These are phyloP conservation scores for Papilionanthe hybrid DNA, from an alignment of 116 monocot species.

Conservation along the genomic window DNA sequence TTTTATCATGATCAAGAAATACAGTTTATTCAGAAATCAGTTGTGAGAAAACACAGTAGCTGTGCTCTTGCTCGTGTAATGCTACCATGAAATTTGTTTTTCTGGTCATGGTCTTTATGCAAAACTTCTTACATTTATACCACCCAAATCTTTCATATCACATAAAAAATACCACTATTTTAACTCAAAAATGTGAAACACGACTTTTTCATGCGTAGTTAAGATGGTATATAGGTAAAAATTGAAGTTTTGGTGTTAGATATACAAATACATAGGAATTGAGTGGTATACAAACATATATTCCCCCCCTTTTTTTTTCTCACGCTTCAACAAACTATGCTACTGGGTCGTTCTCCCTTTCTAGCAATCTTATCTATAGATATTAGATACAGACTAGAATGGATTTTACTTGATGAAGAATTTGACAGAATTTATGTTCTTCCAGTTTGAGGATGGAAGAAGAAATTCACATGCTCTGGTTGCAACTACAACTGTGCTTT, in stretches of 20 bases:
- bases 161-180: too few species aligned
- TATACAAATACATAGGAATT: too few species aligned
- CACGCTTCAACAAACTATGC: not conserved
- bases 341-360: not conserved
- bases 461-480: constrained; percentile 8
- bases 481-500: constrained; percentile 11
- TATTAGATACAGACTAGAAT: not conserved
- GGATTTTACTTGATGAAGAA: not conserved
- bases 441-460: constrained; percentile 16
- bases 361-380: not conserved
- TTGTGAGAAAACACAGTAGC: not conserved
- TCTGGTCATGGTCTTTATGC: not conserved
- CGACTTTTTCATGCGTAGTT: too few species aligned
- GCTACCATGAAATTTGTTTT: not conserved
- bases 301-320: too few species aligned
- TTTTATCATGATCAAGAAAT: too few species aligned
- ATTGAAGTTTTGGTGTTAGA: too few species aligned
- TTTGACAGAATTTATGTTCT: not conserved
- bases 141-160: too few species aligned
- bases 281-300: too few species aligned
- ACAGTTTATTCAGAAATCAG: too few species aligned
- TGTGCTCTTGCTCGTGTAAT: not conserved
- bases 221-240: too few species aligned
- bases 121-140: too few species aligned
- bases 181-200: too few species aligned